Percentiles rank a stretch among this genome's conserved stretches.
Conservation (phyloP, 306 rosid genomes). For the Trifolium fragiferum region DNA sequence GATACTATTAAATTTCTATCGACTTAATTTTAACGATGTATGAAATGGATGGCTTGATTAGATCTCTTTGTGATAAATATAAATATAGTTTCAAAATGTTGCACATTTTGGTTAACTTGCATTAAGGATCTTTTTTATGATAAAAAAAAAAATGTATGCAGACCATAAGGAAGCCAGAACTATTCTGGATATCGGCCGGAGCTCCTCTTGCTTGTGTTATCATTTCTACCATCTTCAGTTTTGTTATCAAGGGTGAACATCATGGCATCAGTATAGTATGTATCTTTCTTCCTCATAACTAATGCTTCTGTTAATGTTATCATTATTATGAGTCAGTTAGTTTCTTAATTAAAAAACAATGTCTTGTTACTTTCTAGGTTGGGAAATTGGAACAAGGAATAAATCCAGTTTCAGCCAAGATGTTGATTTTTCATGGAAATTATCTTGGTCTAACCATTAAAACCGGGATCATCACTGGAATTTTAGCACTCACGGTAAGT, state of each 20-base stretch:
- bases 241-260: slow-evolving; percentile 58
- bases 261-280: slow-evolving; percentile 78
- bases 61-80: neutral
- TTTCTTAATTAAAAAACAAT: slow-evolving; percentile 5
- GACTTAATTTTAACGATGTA: no score
- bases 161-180: slow-evolving; percentile 68
- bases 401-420: slow-evolving; percentile 68
- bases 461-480: slow-evolving; percentile 78
- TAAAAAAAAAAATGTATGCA: slow-evolving; percentile 31
- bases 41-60: neutral
- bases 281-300: neutral
- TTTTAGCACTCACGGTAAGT: slow-evolving; percentile 81
- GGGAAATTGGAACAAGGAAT: slow-evolving; percentile 74
- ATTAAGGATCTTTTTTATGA: neutral
- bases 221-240: slow-evolving; percentile 67
- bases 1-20: no score
- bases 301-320: neutral
- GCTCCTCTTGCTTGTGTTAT: slow-evolving; percentile 83
- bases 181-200: slow-evolving; percentile 95
- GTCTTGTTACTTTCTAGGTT: slow-evolving; percentile 50
- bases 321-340: neutral
- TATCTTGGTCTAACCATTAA: slow-evolving; percentile 62
- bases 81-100: neutral
- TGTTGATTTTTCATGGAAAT: slow-evolving; percentile 54
- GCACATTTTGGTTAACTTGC: slow-evolving; percentile 4